Evolutionary conservation across 169 alveolate species (phyloP), one percentile per base, ranked within the genome.

Genomic region (Cyclospora cayetanensis): DNA sequence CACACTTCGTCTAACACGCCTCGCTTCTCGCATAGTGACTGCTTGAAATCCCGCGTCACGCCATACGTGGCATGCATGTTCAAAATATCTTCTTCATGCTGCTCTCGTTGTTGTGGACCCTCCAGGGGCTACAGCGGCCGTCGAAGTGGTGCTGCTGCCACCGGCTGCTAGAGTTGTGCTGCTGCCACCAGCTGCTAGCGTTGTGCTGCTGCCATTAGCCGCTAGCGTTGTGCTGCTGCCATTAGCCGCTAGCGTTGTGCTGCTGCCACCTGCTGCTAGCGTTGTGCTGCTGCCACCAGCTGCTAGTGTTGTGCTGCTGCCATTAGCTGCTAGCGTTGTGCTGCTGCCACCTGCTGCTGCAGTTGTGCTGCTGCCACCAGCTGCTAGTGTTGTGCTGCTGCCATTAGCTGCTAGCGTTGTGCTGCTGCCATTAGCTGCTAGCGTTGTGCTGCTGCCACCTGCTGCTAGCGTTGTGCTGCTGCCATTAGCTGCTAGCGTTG

Each of bases 91-190:
- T n/a, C n/a, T n/a, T n/a, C n/a, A n/a, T n/a, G n/a, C n/a, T n/a
- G n/a, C n/a, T n/a, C n/a, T n/a, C n/a, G 37, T 20, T 27, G 37
- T 9, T 5, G 74, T 9, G 12, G 35, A 63, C 1, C 42, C 1
- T n/a, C 31, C 74, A 2, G 80, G 39, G 31, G 80, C 80, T 68
- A 50, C 80, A 34, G 43, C 37, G 42, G n/a, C n/a, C n/a, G n/a
- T n/a, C n/a, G n/a, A n/a, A n/a, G 77, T 25, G 35, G 41, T 65
- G 80, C 50, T 68, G 80, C 80, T 68, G 80, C 80, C 37, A 12
- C n/a, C 50, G 0, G 46, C 80, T 68, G 80, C 80, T 68, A 25
- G 53, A 11, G 80, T 34, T 42, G 52, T 68, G 80, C 50, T 68
- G 80, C 22, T 34, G 80, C 27, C 34, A 42, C 77, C 41, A 4